Evolutionary conservation across 2,329 filamentous ascomycete genomes (phyloP).

Genomic region (Diaporthe eres): DNA sequence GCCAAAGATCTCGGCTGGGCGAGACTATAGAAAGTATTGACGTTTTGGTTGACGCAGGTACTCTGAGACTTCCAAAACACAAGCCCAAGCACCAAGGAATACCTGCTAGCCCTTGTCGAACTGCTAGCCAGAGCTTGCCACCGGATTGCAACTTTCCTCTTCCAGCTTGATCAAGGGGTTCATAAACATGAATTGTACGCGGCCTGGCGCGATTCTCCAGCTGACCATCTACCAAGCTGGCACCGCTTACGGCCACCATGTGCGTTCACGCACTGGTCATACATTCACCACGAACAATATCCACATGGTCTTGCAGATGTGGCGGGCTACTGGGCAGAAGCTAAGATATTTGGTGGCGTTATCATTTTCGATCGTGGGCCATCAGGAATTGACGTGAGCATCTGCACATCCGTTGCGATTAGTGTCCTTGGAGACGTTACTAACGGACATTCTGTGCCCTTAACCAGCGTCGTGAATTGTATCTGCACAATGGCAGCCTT

Average conservation of each 20-base stretch:
- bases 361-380: slow-evolving; percentile 3
- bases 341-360: slow-evolving; percentile 24
- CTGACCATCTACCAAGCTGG: background rate
- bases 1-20: background rate
- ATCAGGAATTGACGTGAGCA: background rate
- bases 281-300: background rate
- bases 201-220: background rate
- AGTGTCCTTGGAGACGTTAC: background rate
- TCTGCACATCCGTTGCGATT: background rate
- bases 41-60: background rate
- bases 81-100: background rate
- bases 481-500: background rate
- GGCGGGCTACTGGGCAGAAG: slow-evolving; percentile 3
- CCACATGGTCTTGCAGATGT: slow-evolving; percentile 10
- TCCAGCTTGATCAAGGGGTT: background rate
- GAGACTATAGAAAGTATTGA: no score
- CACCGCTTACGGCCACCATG: background rate
- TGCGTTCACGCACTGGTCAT: background rate
- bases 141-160: background rate
- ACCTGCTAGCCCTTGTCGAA: background rate
- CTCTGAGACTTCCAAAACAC: background rate
- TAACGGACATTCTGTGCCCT: background rate
- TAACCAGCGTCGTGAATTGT: background rate
- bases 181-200: background rate
- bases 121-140: background rate